A percentile compares a stretch with the other conserved stretches of the same genome.
Conservation (phyloP, 2,329 filamentous ascomycete genomes). For the Dothideomycetes sp. region DNA sequence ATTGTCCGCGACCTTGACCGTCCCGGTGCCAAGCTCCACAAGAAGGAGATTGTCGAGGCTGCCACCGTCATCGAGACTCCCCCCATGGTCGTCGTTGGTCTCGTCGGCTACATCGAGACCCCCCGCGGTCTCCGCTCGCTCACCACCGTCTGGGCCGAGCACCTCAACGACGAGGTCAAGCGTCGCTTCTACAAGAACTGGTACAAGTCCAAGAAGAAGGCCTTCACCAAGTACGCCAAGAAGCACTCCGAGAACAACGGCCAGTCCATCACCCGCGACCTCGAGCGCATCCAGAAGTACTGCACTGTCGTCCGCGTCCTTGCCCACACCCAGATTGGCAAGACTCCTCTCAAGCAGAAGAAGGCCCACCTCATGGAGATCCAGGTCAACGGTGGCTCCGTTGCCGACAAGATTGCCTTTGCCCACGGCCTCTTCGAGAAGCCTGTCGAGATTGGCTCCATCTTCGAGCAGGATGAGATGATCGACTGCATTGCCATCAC, state of each 20-base stretch:
- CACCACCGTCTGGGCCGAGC: slow-evolving; percentile 99
- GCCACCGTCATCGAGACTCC: slow-evolving; percentile 83
- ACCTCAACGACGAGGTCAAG: slow-evolving; percentile 97
- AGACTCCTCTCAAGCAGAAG: slow-evolving; percentile 99
- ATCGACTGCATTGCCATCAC: slow-evolving; percentile 98
- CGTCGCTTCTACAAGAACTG: slow-evolving; percentile 99
- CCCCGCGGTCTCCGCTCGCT: slow-evolving; percentile 98
- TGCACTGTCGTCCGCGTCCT: slow-evolving; percentile 98
- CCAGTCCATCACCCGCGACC: slow-evolving; percentile 84
- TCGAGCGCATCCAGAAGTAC: slow-evolving; percentile 99
- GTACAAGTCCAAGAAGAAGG: slow-evolving; percentile 99
- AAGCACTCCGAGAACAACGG: slow-evolving; percentile 94
- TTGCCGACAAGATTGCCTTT: slow-evolving; percentile 95
- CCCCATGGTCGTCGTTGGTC: slow-evolving; percentile 98
- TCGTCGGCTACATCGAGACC: slow-evolving; percentile 99
- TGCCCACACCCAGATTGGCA: slow-evolving; percentile 98
- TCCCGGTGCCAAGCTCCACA: slow-evolving; percentile 98
- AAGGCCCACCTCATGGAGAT: slow-evolving; percentile 99
- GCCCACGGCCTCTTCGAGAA: slow-evolving; percentile 97
- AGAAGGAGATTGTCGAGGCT: slow-evolving; percentile 93
- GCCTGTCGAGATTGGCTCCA: slow-evolving; percentile 79
- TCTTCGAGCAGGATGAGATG: slow-evolving; percentile 99
- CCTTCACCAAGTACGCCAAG: slow-evolving; percentile 99
- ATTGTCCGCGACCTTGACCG: slow-evolving; percentile 99
- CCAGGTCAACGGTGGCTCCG: slow-evolving; percentile 95